A percentile compares a stretch with the other conserved stretches of the same genome.
Evolutionary conservation across 2,329 filamentous ascomycete genomes (phyloP).

Genomic region (Periconia macrospinosa): DNA sequence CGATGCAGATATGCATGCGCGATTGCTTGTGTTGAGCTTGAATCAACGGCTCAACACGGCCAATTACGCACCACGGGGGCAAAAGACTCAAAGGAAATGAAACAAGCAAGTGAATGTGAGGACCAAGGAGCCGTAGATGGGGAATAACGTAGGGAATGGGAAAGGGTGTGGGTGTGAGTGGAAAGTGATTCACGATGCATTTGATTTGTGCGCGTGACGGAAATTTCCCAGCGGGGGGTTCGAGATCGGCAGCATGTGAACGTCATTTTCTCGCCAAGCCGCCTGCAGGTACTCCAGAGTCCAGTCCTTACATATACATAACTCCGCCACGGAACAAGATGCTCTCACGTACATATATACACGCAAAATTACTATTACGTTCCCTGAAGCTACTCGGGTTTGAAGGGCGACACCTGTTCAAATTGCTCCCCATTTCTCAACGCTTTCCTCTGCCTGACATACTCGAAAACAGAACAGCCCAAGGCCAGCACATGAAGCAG

Average conservation of each 20-base stretch:
- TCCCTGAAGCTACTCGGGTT: not conserved
- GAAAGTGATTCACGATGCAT: not conserved
- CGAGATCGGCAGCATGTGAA: constrained; percentile 1
- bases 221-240: not conserved
- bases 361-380: too few relatives aligned
- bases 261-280: not conserved
- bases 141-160: too few relatives aligned
- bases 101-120: not conserved
- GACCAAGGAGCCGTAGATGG: too few relatives aligned
- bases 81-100: not conserved
- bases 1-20: constrained; percentile 5
- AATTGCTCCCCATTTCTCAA: constrained; percentile 7
- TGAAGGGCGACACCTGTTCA: constrained; percentile 2
- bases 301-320: too few relatives aligned
- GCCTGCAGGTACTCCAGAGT: too few relatives aligned
- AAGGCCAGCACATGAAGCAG: constrained; percentile 24
- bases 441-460: constrained; percentile 24
- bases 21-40: not conserved
- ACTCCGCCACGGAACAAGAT: too few relatives aligned
- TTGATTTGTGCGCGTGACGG: not conserved
- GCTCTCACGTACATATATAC: too few relatives aligned
- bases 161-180: not conserved
- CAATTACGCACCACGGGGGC: not conserved
- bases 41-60: not conserved
- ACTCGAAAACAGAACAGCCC: constrained; percentile 16